Evolutionary conservation across 441 rosid genomes (phyloP), one percentile per base, ranked within the genome.

Genomic region (Breynia disticha): DNA sequence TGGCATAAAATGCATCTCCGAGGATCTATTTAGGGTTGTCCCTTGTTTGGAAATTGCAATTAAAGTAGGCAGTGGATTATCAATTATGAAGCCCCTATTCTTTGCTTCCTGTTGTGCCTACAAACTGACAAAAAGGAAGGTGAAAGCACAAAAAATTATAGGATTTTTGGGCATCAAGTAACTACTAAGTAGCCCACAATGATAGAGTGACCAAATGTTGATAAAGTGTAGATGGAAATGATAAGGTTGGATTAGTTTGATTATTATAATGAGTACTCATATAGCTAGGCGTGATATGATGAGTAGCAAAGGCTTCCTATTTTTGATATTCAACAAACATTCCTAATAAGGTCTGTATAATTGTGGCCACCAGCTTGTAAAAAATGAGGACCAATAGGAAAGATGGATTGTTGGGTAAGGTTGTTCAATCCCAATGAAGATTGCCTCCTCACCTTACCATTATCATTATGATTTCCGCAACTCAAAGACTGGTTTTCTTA

Each of bases 51-150:
- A 24, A 24, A 9, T 19, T 46, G 50, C 17, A 20, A 46, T 9
- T 16, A 46, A 46, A 16, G 17, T 16, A 54, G 38, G 56, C 50
- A 12, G 59, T 16, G 48, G 58, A 60, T 38, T 52, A 57, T 56
- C n/a, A 44, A 55, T 57, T 21, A 55, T 20, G 15, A 45, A 45
- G 21, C 16, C 46, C n/a, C 44, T 37, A 44, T 54, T 12, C 69
- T 32, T 75, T 70, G 79, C 81, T 76, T 70, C 71, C 60, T 53
- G 57, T 14, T 56, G 60, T 57, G 78, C 74, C 74, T 72, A 61
- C 77, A 64, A 63, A 32, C 66, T 52, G 74, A 67, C 76, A 69
- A 72, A 80, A 67, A 68, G 71, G 50, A 22, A 20, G 46, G 41
- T 54, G 49, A 41, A 10, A 56, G 18, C 32, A 7, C 32, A 52